Conservation (phyloP, 2,329 filamentous ascomycete genomes). For the Alternaria incomplexa region DNA sequence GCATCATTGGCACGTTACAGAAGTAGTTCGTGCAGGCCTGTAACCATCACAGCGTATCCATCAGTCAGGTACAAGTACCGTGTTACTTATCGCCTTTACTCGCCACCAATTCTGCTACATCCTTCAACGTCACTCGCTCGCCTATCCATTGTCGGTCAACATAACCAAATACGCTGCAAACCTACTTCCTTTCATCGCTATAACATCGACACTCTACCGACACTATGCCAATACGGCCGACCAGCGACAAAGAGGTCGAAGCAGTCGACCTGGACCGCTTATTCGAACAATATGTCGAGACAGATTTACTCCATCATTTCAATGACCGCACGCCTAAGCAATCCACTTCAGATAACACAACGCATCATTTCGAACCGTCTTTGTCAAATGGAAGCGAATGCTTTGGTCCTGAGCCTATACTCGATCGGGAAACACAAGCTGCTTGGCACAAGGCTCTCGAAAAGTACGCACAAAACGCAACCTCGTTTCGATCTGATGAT, state of each 20-base stretch:
- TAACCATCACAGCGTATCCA: constrained; percentile 14
- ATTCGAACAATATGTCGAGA: constrained; percentile 68
- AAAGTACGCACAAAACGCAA: constrained; percentile 58
- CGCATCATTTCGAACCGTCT: constrained; percentile 60
- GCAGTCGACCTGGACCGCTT: constrained; percentile 66
- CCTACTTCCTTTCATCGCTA: constrained; percentile 34
- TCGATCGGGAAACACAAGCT: constrained; percentile 56
- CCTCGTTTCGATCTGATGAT: constrained; percentile 40
- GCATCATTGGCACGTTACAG: constrained; percentile 37
- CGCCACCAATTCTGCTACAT: constrained; percentile 22
- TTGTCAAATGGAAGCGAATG: constrained; percentile 59
- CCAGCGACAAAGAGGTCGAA: constrained; percentile 59
- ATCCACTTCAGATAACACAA: constrained; percentile 56
- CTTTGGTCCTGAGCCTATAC: constrained; percentile 55
- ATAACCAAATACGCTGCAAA: constrained; percentile 30
- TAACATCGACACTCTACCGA: constrained; percentile 31
- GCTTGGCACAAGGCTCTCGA: constrained; percentile 62
- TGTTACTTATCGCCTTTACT: constrained; percentile 17
- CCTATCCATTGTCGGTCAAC: constrained; percentile 28
- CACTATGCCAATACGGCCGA: constrained; percentile 51
- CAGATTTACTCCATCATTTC: constrained; percentile 58
- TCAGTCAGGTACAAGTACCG: constrained; percentile 33
- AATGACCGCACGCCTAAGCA: constrained; percentile 57
- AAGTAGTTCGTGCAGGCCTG: constrained; percentile 34
- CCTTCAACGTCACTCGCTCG: constrained; percentile 4